Conservation (phyloP, 331 rosid species). For the Cydonia oblonga region DNA sequence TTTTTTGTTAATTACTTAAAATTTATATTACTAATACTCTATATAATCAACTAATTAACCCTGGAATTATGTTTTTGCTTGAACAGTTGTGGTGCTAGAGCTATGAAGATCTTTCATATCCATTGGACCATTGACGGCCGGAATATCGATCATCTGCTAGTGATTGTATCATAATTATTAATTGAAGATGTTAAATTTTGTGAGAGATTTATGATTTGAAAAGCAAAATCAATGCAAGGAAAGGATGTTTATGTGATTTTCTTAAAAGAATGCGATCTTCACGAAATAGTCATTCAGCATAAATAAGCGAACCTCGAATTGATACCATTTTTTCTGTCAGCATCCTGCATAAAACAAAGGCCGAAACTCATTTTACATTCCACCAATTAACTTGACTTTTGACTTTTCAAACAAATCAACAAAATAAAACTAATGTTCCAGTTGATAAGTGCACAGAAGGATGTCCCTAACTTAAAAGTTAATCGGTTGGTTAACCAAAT, state of each 20-base stretch:
- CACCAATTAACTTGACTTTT: background rate
- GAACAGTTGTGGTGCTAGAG: slow-evolving; percentile 91
- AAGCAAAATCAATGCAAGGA: slow-evolving; percentile 19
- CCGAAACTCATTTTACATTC: background rate
- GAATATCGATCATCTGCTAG: slow-evolving; percentile 16
- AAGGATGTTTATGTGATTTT: background rate
- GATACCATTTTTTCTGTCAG: no score
- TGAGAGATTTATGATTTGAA: slow-evolving; percentile 14
- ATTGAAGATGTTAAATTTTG: slow-evolving; percentile 1
- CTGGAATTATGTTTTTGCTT: background rate
- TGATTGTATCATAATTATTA: slow-evolving; percentile 13
- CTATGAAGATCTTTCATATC: slow-evolving; percentile 29
- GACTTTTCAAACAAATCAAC: background rate
- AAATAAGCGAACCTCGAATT: no score
- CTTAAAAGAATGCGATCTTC: background rate
- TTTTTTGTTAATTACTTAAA: background rate
- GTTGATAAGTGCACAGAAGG: background rate
- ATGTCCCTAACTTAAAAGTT: no score
- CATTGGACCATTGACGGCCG: background rate
- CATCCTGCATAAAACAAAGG: no score
- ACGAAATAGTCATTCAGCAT: no score
- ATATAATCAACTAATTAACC: slow-evolving; percentile 12
- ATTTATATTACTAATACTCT: background rate
- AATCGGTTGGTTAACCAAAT: background rate
- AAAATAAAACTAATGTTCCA: background rate